phyloP scores from a whole-genome alignment of 192 early-diverging fungal genomes.

The Jimgerdemannia flammicorona region DNA sequence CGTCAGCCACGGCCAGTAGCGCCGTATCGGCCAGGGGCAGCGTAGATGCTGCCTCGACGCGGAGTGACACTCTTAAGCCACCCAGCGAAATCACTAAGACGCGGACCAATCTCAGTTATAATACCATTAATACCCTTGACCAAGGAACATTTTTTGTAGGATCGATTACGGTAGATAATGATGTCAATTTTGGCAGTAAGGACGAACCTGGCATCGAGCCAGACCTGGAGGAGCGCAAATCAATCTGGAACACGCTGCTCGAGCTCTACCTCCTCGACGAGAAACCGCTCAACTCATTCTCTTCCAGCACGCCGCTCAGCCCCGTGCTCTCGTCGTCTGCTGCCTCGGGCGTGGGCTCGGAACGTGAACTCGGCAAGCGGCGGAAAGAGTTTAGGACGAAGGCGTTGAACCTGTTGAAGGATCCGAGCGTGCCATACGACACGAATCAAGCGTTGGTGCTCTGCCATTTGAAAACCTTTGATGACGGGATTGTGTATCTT shows the following conservation, averaged over 20 bases:
- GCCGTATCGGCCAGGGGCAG: constrained; percentile 12
- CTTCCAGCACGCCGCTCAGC: not conserved
- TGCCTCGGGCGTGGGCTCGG: constrained; percentile 1
- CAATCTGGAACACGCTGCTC: constrained; percentile 88
- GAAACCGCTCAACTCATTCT: not conserved
- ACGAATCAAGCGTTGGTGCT: constrained; percentile 89
- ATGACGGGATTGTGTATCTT: constrained; percentile 81
- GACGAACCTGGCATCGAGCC: not conserved
- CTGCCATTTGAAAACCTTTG: constrained; percentile 82
- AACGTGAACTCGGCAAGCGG: constrained; percentile 11
- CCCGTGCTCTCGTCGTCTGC: not conserved
- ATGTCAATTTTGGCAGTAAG: no score
- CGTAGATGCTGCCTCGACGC: not conserved
- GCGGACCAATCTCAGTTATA: not conserved
- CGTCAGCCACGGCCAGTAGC: constrained; percentile 13
- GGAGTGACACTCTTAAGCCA: constrained; percentile 2
- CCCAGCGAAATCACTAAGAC: constrained; percentile 2
- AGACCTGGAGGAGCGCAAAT: constrained; percentile 58
- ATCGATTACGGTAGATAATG: no score
- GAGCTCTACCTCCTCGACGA: constrained; percentile 79
- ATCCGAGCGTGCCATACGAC: constrained; percentile 74
- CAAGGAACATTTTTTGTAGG: no score
- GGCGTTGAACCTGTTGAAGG: constrained; percentile 65
- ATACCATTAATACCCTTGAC: no score
- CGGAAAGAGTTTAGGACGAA: constrained; percentile 42